A percentile compares a stretch with the other conserved stretches of the same genome.
Evolutionary conservation across 306 rosid species (phyloP).

Genomic region (Castanea crenata): DNA sequence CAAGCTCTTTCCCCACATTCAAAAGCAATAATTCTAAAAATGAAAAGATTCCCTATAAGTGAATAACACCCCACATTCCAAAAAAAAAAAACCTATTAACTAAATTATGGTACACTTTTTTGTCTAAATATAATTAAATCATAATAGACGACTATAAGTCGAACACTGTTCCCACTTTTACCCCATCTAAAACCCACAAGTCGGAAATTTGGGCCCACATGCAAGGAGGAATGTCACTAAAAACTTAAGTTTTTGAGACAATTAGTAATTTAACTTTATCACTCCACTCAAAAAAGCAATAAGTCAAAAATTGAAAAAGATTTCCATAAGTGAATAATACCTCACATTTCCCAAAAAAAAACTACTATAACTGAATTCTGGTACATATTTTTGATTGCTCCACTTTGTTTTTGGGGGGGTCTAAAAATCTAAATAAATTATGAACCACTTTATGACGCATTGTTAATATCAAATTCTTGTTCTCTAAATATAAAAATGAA

Average conservation of each 20-base stretch:
- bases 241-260: fast-evolving
- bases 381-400: not conserved
- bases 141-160: no score
- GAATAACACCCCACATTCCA: not conserved
- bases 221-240: fast-evolving
- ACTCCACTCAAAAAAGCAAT: no score
- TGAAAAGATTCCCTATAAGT: not conserved
- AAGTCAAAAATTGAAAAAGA: not conserved
- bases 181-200: no score
- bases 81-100: not conserved
- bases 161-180: no score
- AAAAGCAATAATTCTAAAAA: not conserved
- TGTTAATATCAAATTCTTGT: no score
- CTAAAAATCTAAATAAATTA: not conserved
- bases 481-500: not conserved
- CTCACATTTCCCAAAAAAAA: not conserved
- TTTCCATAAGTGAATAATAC: no score
- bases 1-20: not conserved
- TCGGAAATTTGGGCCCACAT: fast-evolving
- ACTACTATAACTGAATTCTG: not conserved
- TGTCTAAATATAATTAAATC: no score
- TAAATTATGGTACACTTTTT: not conserved
- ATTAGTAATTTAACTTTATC: no score
- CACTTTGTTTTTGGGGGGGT: not conserved
- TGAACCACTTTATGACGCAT: not conserved